Evolutionary conservation across 139 green algal species (phyloP).

Genomic region (Chlorella sp.): DNA sequence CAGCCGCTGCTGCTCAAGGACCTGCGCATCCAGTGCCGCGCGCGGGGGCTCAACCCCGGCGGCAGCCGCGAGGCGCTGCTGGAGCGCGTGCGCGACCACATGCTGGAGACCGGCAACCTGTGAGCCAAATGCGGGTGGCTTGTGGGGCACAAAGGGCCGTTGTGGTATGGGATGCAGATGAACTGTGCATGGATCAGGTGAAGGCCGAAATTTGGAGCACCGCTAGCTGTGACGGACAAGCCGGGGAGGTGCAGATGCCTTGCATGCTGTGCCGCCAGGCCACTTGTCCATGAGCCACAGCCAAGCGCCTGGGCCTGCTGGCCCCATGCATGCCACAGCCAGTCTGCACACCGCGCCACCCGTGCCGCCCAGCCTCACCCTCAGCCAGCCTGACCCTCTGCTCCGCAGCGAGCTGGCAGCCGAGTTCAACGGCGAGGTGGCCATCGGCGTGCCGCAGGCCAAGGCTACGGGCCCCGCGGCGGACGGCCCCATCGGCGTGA

Average conservation of each 20-base stretch:
- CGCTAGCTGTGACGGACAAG: too few species aligned
- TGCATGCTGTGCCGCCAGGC: too few species aligned
- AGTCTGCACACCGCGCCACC: background rate
- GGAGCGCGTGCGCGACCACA: constrained; percentile 72
- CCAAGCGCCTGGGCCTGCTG: background rate
- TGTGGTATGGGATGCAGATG: too few species aligned
- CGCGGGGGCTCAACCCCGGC: constrained; percentile 66
- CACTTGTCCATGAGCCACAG: too few species aligned
- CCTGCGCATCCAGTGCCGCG: constrained; percentile 70
- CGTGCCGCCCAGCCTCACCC: background rate
- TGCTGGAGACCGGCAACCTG: constrained; percentile 67
- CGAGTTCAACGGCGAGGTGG: constrained; percentile 28
- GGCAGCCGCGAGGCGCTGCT: constrained; percentile 68
- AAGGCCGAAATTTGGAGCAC: too few species aligned
- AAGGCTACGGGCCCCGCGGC: background rate
- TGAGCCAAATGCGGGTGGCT: constrained; percentile 38
- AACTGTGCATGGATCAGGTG: too few species aligned
- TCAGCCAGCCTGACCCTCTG: background rate
- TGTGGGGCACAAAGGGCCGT: background rate
- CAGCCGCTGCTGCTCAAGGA: constrained; percentile 68
- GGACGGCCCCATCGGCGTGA: constrained; percentile 5
- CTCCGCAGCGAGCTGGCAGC: constrained; percentile 9
- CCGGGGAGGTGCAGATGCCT: too few species aligned
- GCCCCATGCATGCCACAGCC: background rate
- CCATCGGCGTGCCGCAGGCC: background rate